Percentiles rank a stretch among this genome's conserved stretches.
phyloP scores from a whole-genome alignment of 768 basidiomycete species.

The Macrolepiota dolichaula region DNA sequence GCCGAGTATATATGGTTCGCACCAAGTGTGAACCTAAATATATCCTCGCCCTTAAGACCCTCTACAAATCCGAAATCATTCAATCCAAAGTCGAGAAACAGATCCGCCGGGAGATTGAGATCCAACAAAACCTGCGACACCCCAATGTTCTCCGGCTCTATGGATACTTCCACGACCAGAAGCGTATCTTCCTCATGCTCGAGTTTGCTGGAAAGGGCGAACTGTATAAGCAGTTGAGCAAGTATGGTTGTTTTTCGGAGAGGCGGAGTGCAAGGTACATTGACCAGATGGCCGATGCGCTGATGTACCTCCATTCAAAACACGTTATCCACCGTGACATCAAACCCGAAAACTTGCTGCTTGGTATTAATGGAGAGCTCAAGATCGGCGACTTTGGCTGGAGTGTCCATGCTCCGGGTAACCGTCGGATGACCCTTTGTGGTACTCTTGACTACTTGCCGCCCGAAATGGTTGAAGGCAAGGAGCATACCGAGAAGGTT shows the following conservation, averaged over 20 bases:
- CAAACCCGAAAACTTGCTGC: slow-evolving; percentile 94
- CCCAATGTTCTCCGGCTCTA: slow-evolving; percentile 93
- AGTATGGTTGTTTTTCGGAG: slow-evolving; percentile 84
- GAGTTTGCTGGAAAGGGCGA: slow-evolving; percentile 98
- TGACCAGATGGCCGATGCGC: slow-evolving; percentile 96
- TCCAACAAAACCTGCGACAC: slow-evolving; percentile 94
- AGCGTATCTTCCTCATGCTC: slow-evolving; percentile 96
- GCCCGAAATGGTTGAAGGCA: slow-evolving; percentile 96
- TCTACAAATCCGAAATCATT: slow-evolving; percentile 96
- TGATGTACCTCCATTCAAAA: slow-evolving; percentile 88
- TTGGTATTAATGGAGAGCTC: slow-evolving; percentile 93
- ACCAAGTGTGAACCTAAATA: slow-evolving; percentile 86
- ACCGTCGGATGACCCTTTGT: slow-evolving; percentile 86
- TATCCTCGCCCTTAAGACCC: slow-evolving; percentile 94
- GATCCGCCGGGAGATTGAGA: slow-evolving; percentile 95
- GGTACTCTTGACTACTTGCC: slow-evolving; percentile 97
- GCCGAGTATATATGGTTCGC: slow-evolving; percentile 97
- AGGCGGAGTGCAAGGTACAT: slow-evolving; percentile 86
- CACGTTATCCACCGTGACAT: slow-evolving; percentile 99
- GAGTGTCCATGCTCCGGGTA: slow-evolving; percentile 95
- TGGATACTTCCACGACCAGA: slow-evolving; percentile 97
- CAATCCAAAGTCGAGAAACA: slow-evolving; percentile 93
- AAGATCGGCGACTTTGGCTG: slow-evolving; percentile 99
- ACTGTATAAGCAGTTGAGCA: slow-evolving; percentile 92
- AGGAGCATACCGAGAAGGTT: slow-evolving; percentile 84